These are phyloP conservation scores for Fusarium sp. DNA, from an alignment of 2,329 filamentous ascomycete genomes.

Conservation along the genomic window DNA sequence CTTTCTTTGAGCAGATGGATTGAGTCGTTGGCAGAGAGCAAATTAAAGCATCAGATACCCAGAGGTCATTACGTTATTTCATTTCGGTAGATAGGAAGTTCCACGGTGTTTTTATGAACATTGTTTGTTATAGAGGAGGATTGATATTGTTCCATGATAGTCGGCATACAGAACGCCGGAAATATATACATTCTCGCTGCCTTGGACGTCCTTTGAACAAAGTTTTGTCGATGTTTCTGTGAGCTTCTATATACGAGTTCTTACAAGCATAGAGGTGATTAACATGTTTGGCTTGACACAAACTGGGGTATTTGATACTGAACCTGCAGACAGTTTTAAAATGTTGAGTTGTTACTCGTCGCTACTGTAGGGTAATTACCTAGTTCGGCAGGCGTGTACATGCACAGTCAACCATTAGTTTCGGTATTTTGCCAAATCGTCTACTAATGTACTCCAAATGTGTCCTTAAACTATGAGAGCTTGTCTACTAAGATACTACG, in stretches of 20 bases:
- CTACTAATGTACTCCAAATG: neutral
- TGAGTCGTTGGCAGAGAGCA: neutral
- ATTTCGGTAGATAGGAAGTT: constrained; percentile 1
- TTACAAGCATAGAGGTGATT: neutral
- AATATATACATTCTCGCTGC: neutral
- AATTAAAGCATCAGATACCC: constrained; percentile 27
- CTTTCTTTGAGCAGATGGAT: constrained; percentile 34
- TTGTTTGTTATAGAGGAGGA: neutral
- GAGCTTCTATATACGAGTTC: neutral
- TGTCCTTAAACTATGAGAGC: neutral
- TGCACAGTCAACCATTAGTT: neutral
- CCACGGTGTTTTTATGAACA: neutral
- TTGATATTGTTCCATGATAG: neutral
- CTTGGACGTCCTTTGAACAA: neutral
- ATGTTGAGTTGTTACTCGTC: neutral
- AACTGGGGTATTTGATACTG: neutral
- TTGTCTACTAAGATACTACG: neutral
- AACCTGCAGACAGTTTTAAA: neutral
- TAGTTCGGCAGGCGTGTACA: neutral
- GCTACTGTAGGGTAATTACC: neutral
- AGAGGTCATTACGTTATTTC: neutral
- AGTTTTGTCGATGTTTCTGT: neutral
- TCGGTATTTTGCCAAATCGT: neutral
- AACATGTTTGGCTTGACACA: neutral
- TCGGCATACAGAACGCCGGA: no score